Base-by-base conservation (phyloP, 306 rosid species). In the Geum urbanum region DNA sequence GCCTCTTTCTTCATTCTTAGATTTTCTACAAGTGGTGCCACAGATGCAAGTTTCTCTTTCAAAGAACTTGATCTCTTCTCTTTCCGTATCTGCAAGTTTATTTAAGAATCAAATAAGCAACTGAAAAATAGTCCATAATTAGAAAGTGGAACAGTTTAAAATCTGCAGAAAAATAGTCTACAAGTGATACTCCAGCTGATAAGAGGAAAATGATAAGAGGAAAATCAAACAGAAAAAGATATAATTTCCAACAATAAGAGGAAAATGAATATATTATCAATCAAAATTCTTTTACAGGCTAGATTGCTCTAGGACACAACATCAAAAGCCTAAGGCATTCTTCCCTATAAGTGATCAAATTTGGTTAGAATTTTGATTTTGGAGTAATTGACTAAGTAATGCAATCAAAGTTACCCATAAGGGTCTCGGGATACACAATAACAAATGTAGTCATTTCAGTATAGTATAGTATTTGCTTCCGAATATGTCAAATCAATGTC, bases 41-140 rank as follows among this genome's bases (percentile, higher is more conserved):
- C 87, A 66, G 90, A 88, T 46, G 97, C 87, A 74, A 94, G 92
- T 74, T 94, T 94, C 69, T 86, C 89, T 80, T 88, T 94, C 84
- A 94, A 75, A 14, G 98, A 88, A 50, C 79, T 76, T 22, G 86
- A 85, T 82, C 88, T 84, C 82, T 86, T 88, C 70, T 90, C 95
- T 22, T 44, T 48, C 85, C 83, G 89, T 67, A 81, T 85, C 97
- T 94, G 84, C 24, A 75, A 58, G 66, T 48, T 47, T 9, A 57
- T n/a, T 20, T 61, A 50, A 66, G 37, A 77, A 63, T 37, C 57
- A 62, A 48, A 86, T 61, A 46, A 74, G 76, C 72, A 77, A 22
- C 73, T 64, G 54, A 45, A 15, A 66, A 18, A n/a, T n/a, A n/a
- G n/a, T n/a, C n/a, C n/a, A n/a, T n/a, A n/a, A n/a, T n/a, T n/a